Conservation (phyloP, 495 filamentous ascomycete species). For the Penicillium simplicissimum region DNA sequence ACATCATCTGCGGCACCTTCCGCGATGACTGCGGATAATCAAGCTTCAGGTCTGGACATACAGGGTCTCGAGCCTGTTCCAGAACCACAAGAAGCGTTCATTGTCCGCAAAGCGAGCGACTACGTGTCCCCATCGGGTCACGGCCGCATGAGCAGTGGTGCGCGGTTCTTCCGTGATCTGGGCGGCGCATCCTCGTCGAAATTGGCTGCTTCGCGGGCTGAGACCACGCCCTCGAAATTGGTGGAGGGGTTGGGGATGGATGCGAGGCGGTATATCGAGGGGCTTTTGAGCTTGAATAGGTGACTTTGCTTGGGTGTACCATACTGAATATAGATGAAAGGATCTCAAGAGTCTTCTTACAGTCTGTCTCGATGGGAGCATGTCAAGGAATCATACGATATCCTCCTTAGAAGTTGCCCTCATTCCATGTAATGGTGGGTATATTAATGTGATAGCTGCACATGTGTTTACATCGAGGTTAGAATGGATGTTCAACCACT, state of each 20-base stretch:
- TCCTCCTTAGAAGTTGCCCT: too few species aligned
- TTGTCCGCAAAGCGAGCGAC: slow-evolving; percentile 79
- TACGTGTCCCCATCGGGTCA: slow-evolving; percentile 37
- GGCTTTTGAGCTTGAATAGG: slow-evolving; percentile 71
- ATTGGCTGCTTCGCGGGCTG: slow-evolving; percentile 23
- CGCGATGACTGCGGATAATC: slow-evolving; percentile 24
- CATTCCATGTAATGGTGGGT: too few species aligned
- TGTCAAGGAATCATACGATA: too few species aligned
- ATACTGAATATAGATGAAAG: neutral
- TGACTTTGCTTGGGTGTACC: slow-evolving; percentile 33
- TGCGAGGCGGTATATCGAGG: slow-evolving; percentile 83
- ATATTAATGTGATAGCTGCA: too few species aligned
- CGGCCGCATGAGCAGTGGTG: slow-evolving; percentile 41
- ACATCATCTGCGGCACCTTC: slow-evolving; percentile 19
- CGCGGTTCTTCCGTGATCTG: slow-evolving; percentile 51
- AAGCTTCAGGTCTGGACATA: neutral
- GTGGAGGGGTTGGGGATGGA: slow-evolving; percentile 89
- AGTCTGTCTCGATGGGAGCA: neutral
- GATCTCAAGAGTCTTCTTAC: neutral
- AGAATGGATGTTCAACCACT: too few species aligned
- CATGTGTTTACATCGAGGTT: too few species aligned
- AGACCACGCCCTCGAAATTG: slow-evolving; percentile 63
- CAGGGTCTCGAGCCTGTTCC: neutral
- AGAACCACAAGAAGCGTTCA: slow-evolving; percentile 67
- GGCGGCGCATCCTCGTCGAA: slow-evolving; percentile 38